These are phyloP conservation scores for Magnaporthiopsis incrustans DNA, from an alignment of 2,329 filamentous ascomycete species.

Conservation along the genomic window DNA sequence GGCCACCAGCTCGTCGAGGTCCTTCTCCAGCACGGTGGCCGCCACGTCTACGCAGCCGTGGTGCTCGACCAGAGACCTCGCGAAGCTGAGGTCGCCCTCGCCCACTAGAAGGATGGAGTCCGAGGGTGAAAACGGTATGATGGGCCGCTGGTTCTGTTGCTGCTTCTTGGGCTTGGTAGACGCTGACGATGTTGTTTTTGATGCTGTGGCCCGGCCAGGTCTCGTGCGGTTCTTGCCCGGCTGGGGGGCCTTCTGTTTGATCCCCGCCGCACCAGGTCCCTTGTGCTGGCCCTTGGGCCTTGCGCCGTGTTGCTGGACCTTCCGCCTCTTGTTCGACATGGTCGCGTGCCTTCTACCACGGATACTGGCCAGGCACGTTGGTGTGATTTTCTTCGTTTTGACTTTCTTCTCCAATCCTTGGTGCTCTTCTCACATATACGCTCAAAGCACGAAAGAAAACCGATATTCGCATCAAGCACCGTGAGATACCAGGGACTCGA, in stretches of 20 bases:
- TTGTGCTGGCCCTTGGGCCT: not conserved
- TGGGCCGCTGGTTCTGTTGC: slow-evolving; percentile 24
- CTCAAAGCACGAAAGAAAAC: too few relatives aligned
- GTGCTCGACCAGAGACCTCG: slow-evolving; percentile 55
- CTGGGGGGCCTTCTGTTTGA: too few relatives aligned
- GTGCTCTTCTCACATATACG: too few relatives aligned
- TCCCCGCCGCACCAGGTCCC: not conserved
- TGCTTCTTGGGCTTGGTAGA: slow-evolving; percentile 1
- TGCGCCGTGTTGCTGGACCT: not conserved
- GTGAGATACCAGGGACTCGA: not conserved
- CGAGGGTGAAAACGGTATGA: slow-evolving; percentile 59
- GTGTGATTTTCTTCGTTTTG: not conserved
- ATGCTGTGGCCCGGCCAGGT: not conserved
- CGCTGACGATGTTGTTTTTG: not conserved
- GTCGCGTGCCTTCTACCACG: not conserved
- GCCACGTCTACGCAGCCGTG: slow-evolving; percentile 60
- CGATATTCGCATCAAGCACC: not conserved
- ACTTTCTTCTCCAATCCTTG: too few relatives aligned
- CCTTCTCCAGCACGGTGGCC: slow-evolving; percentile 60
- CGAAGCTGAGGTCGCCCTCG: slow-evolving; percentile 76
- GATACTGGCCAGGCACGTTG: not conserved
- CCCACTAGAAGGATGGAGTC: slow-evolving; percentile 69
- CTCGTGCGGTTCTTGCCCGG: not conserved
- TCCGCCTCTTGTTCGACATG: slow-evolving; percentile 3
- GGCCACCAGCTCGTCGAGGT: slow-evolving; percentile 45